phyloP scores from a whole-genome alignment of 441 rosid genomes.

The Croton laevigatus region DNA sequence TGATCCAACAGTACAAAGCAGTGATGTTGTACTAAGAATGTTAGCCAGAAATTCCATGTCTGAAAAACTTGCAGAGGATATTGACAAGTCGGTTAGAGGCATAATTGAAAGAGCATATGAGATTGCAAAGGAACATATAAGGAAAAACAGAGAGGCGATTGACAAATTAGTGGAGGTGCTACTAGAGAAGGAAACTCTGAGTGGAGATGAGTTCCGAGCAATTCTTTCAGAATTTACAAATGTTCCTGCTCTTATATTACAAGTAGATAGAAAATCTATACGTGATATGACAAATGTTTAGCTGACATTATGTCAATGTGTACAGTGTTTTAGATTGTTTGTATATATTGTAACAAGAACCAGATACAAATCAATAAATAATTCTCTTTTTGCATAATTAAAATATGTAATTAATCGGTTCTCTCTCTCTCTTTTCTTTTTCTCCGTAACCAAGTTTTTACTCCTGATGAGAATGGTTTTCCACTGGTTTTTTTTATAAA shows the following conservation, averaged over 20 bases:
- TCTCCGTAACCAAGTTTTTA: too few relatives aligned
- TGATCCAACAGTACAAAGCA: conserved; percentile 51
- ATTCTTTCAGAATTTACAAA: conserved; percentile 52
- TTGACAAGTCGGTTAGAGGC: conserved; percentile 45
- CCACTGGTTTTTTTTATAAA: too few relatives aligned
- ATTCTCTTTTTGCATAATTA: too few relatives aligned
- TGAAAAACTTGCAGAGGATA: conserved; percentile 64
- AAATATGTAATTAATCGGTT: too few relatives aligned
- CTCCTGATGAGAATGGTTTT: too few relatives aligned
- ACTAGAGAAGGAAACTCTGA: conserved; percentile 61
- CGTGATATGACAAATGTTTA: conserved; percentile 39
- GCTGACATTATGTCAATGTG: not conserved
- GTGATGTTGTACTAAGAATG: conserved; percentile 67
- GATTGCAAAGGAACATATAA: conserved; percentile 54
- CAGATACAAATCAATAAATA: too few relatives aligned
- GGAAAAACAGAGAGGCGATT: conserved; percentile 59
- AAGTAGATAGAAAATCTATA: conserved; percentile 26
- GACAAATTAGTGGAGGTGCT: conserved; percentile 74
- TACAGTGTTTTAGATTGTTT: not conserved
- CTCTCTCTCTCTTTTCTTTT: too few relatives aligned
- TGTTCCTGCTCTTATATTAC: conserved; percentile 16
- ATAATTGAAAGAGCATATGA: conserved; percentile 54
- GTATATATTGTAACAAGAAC: not conserved
- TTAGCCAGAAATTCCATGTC: conserved; percentile 64
- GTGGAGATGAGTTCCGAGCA: conserved; percentile 63